Base-by-base conservation (phyloP, 345 rosid genomes). In the Murraya koenigii region DNA sequence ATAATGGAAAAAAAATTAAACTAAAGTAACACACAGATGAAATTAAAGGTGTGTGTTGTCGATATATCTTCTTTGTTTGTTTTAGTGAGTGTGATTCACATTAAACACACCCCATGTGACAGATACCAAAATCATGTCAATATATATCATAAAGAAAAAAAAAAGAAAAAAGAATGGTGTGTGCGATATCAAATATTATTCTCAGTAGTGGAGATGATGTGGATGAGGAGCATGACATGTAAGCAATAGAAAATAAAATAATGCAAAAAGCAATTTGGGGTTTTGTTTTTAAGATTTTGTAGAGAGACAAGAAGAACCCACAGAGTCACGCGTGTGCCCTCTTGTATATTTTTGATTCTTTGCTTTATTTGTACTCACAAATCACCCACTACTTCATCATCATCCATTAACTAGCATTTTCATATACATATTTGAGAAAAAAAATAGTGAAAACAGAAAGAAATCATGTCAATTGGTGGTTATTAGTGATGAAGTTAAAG, bases 201-300 rank as follows among this genome's bases (percentile, higher is more conserved):
- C 36, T 19, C 4, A 36, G 10, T 23, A 66, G 79, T 76, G 78
- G 78, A 35, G 32, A 75, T 75, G 78, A 75, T 36, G 78, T 75
- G 72, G 80, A 77, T 68, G 52, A 32, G 61, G 63, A 65, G 71
- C 52, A 65, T 65, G 72, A 65, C 78, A 60, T 78, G 64, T 70
- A 62, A 58, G 63, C 63, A 62, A 55, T 56, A 23, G 14, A 56
- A 55, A 55, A n/a, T 10, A 33, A 55, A 71, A 33, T 8, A 65
- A 6, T 6, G 13, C 35, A 22, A 19, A 56, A 55, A 33, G 63
- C 28, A 32, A n/a, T 8, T 10, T 41, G 38, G 33, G 47, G 60
- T 9, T 49, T 62, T 20, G 5, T 63, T 63, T 32, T 19, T 47
- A 23, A 75, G 78, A 75, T 75, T 54, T 63, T 62, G 36, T 54